Base-by-base conservation (phyloP, 1,284 basidiomycete species). In the Earliella scabrosa region DNA sequence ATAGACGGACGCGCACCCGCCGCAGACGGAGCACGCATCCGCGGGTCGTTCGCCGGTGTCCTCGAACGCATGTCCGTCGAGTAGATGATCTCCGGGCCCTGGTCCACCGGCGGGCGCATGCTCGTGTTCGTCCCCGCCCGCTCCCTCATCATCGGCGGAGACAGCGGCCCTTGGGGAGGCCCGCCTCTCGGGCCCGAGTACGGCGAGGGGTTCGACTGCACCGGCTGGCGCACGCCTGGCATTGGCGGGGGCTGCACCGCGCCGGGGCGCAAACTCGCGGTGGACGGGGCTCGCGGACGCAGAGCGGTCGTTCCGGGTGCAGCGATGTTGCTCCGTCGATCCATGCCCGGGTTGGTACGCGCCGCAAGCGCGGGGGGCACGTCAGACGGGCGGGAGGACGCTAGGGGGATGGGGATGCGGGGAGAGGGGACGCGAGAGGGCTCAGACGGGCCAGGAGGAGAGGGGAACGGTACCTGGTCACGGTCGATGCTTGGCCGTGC, bases 51-150 rank as follows among this genome's bases (percentile, higher is more conserved):
- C n/a, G 45, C 51, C 4, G 60, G 57, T 20, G 57, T 56, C 45
- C 54, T 32, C 29, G 45, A 11, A 38, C 61, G 60, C 32, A 49
- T 36, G 23, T 59, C 61, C 16, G 66, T 66, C 3, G 67, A 65
- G 32, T 68, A 69, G 31, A 67, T 62, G 38, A 69, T 47, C 11
- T 66, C 64, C 24, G 64, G 63, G 16, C 50, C 63, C 21, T 45
- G 55, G 27, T 61, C 45, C 24, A 56, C 41, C 21, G 56, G 45
- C 16, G 60, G 58, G 13, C 62, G 56, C 11, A 45, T 36, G 43
- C 59, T 61, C 23, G 52, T 45, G 45, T 64, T 63, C 21, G 67
- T 67, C n/a, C 61, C 59, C 14, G 69, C 58, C 18, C 70, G 56
- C 16, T 64, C 58, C 20, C 68, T 68, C 13, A 32, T 47, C 2